Base-by-base conservation (phyloP, 192 early-diverging fungal genomes). In the Linnemannia schmuckeri region DNA sequence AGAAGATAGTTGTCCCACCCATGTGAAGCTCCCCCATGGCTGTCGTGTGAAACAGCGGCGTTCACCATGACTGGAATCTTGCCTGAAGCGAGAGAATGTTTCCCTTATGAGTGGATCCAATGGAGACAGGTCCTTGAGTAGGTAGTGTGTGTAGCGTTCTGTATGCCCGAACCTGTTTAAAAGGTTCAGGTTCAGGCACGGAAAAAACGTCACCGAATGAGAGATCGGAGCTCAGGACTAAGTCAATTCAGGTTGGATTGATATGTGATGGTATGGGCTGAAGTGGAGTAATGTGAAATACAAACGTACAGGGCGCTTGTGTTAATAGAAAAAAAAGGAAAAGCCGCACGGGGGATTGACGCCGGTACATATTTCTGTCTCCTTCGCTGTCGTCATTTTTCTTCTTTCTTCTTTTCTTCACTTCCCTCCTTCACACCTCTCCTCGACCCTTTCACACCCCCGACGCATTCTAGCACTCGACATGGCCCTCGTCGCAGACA, bases 401-500 rank as follows among this genome's bases (percentile, higher is more conserved):
- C 42, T 68, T 76, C 57, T 40, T n/a, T 30, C 42, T 37, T 73
- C 22, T 18, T 40, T 24, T 3, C 47, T 30, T 47, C 33, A 8
- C 1, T 42, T 49, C 27, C 76, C 35, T 76, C 40, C 33, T 63
- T 77, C 9, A n/a, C 30, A 15, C 38, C 66, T 12, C 52, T 18
- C 74, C 40, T 57, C 44, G 18, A 49, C 55, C 76, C 9, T 30
- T 40, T 46, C 54, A 52, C 52, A 61, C 57, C 37, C 30, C n/a
- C 52, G 54, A 27, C 61, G 61, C 30, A 66, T 66, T 66, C 41
- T 30, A 79, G 49, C 68, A 27, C 46, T 47, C 69, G 57, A 33
- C 55, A 87, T 87, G 85, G 85, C 72, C 37, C 55, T 41, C 68
- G 63, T 72, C 61, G 70, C 75, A 81, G 85, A 87, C 74, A 87